Evolutionary conservation across 2,329 filamentous ascomycete species (phyloP), one percentile per base, ranked within the genome.

Genomic region (Taxawa tesnikishii): DNA sequence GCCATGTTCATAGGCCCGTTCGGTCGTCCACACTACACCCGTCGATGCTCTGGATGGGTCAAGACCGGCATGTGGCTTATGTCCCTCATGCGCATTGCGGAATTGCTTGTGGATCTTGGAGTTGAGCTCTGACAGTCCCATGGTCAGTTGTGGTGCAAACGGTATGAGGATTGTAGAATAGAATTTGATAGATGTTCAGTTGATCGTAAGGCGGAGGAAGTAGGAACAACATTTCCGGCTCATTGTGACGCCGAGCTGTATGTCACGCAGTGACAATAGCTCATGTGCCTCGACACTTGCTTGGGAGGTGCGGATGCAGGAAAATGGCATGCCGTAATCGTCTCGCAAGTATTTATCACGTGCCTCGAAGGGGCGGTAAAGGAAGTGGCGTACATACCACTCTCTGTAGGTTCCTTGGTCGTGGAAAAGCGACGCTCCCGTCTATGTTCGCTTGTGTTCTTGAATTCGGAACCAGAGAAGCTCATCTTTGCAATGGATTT

Each of bases 11-110:
- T 76, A 73, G 33, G 87, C 87, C 46, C 83, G 79, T 61, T 90
- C 82, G 3, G 79, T 84, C 43, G 79, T 85, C 88, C 88, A 94
- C 42, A 94, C 82, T 4, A 94, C 88, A 58, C 88, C 88, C 10
- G 88, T 96, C 11, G 83, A 92, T 27, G 84, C 81, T 56, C 85
- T 75, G 39, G 76, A 81, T 33, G 84, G 80, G 51, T 94, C 87
- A 43, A 94, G 78, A 46, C 87, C 88, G 38, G 87, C 84, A 56
- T 94, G 87, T 29, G 83, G 79, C 51, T 80, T 74, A 60, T 90
- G 83, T 37, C 87, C 87, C 58, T 90, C 83, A 59, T 94, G 87
- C 42, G 83, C 83, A 53, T 76, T 75, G 47, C 87, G 81, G 63
- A 94, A 94, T 54, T 92, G 81, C 41, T 79, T 74, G 59, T 94